These are phyloP conservation scores for Penicillium crystallinum DNA, from an alignment of 495 filamentous ascomycete species.

Conservation along the genomic window DNA sequence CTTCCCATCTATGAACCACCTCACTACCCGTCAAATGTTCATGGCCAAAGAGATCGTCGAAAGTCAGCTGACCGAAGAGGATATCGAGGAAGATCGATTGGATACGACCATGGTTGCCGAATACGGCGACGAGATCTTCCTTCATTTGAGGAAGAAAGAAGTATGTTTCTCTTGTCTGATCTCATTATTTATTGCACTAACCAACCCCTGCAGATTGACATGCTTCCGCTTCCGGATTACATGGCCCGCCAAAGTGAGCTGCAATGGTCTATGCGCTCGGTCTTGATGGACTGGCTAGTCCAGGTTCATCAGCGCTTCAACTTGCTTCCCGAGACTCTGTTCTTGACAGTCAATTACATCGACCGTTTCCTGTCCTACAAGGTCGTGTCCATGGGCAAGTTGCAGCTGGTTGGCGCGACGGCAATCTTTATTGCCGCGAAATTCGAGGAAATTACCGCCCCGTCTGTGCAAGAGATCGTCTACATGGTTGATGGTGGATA, in stretches of 20 bases:
- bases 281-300: slow-evolving; percentile 97
- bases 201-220: slow-evolving; percentile 52
- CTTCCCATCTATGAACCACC: slow-evolving; percentile 49
- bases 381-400: slow-evolving; percentile 87
- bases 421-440: slow-evolving; percentile 95
- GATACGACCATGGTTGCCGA: slow-evolving; percentile 99
- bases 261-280: slow-evolving; percentile 96
- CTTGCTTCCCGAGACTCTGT: slow-evolving; percentile 89
- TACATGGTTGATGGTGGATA: slow-evolving; percentile 98
- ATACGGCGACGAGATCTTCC: slow-evolving; percentile 92
- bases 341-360: slow-evolving; percentile 90
- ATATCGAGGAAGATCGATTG: slow-evolving; percentile 79
- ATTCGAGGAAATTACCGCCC: slow-evolving; percentile 97
- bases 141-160: slow-evolving; percentile 85
- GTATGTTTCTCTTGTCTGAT: slow-evolving; percentile 44
- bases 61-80: slow-evolving; percentile 49
- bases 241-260: slow-evolving; percentile 98
- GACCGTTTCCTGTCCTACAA: slow-evolving; percentile 95
- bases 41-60: slow-evolving; percentile 65
- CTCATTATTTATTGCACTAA: slow-evolving; percentile 14
- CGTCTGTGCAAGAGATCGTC: slow-evolving; percentile 88
- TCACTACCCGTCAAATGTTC: slow-evolving; percentile 54
- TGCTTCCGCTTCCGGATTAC: slow-evolving; percentile 84
- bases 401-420: slow-evolving; percentile 94
- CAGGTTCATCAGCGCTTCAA: slow-evolving; percentile 91